Percentiles rank a stretch among this genome's conserved stretches.
Evolutionary conservation across 1,284 basidiomycete genomes (phyloP).

Genomic region (Rhodotorula sp.): DNA sequence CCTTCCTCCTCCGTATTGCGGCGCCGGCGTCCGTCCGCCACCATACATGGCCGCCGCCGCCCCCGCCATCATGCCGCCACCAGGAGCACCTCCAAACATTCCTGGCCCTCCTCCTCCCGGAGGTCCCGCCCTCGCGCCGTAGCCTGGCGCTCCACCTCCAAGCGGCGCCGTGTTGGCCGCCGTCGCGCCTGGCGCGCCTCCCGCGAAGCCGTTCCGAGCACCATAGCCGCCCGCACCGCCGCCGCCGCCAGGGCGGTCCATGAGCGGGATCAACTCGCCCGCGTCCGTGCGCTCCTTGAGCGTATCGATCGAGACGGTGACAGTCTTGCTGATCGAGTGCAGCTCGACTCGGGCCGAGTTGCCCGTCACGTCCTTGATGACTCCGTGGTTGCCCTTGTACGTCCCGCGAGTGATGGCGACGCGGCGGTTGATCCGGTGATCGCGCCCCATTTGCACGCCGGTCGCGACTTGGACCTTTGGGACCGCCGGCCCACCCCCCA

Average conservation of each 20-base stretch:
- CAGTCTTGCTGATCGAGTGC: constrained; percentile 83
- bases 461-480: constrained; percentile 18
- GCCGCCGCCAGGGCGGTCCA: constrained; percentile 25
- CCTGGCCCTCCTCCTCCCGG: neutral
- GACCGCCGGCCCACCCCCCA: constrained; percentile 4
- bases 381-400: constrained; percentile 87
- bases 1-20: neutral
- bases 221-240: constrained; percentile 18
- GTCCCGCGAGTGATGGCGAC: constrained; percentile 84
- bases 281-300: constrained; percentile 70
- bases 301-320: constrained; percentile 79
- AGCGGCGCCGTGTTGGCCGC: constrained; percentile 30
- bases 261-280: constrained; percentile 32
- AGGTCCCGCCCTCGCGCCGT: constrained; percentile 8
- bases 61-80: constrained; percentile 8
- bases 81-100: constrained; percentile 3
- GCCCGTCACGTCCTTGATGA: constrained; percentile 94
- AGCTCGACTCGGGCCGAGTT: constrained; percentile 85
- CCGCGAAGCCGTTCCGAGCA: constrained; percentile 18
- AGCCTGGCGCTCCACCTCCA: constrained; percentile 14
- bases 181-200: constrained; percentile 16
- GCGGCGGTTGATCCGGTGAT: constrained; percentile 73
- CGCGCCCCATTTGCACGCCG: constrained; percentile 51
- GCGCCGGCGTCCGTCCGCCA: constrained; percentile 20
- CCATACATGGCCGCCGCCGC: constrained; percentile 14